Conservation (phyloP, 2,329 filamentous ascomycete species). For the Leptodontidium sp. region DNA sequence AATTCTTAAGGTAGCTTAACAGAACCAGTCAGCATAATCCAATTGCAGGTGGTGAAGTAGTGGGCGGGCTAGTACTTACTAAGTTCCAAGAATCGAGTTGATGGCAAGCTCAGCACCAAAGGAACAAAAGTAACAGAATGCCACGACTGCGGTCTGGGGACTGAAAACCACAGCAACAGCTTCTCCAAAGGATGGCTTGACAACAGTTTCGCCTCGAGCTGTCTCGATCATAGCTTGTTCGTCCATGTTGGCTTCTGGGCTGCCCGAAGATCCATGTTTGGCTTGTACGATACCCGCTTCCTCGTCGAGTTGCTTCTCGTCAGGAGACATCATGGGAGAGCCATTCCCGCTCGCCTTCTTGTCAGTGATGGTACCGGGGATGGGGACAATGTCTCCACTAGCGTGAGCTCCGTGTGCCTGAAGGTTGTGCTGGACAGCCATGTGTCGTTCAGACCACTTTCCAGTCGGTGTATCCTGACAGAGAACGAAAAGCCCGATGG, state of each 20-base stretch:
- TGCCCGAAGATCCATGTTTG: constrained; percentile 47
- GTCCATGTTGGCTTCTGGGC: constrained; percentile 55
- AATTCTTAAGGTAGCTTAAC: constrained; percentile 61
- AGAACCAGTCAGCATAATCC: background rate
- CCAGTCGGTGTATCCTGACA: constrained; percentile 86
- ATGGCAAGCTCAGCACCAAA: constrained; percentile 70
- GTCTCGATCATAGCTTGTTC: constrained; percentile 61
- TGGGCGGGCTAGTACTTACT: constrained; percentile 39
- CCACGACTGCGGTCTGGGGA: constrained; percentile 62
- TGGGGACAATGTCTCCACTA: constrained; percentile 33
- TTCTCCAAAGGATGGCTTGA: constrained; percentile 64
- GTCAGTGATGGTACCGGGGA: constrained; percentile 45
- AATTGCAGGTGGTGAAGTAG: background rate
- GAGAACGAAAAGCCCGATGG: constrained; percentile 72
- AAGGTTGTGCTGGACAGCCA: constrained; percentile 50
- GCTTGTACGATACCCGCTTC: constrained; percentile 56
- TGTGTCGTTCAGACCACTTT: constrained; percentile 75
- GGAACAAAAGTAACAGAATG: constrained; percentile 67
- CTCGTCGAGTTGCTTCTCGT: constrained; percentile 53
- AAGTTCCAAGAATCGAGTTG: constrained; percentile 65
- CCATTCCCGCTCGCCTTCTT: constrained; percentile 19
- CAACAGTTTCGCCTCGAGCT: constrained; percentile 59
- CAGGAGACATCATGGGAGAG: constrained; percentile 21
- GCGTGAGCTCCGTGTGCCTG: constrained; percentile 58
- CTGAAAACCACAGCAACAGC: constrained; percentile 56